These are phyloP conservation scores for Thuja plicata DNA, from an alignment of 83 land plant genomes.

Conservation along the genomic window DNA sequence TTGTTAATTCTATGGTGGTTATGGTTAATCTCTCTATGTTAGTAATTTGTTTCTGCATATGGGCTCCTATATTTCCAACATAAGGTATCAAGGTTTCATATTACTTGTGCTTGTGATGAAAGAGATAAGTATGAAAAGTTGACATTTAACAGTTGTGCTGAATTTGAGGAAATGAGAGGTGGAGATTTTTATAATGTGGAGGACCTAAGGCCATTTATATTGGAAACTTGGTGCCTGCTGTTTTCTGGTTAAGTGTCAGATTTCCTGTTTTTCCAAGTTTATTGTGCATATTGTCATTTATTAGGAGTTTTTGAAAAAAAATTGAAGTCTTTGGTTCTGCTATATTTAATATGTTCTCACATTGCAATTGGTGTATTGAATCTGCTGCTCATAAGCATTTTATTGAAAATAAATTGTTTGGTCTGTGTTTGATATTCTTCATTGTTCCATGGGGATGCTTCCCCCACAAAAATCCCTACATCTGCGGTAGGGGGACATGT, in stretches of 20 bases:
- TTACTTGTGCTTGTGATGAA: no score
- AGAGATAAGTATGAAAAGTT: no score
- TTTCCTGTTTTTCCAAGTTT: background rate
- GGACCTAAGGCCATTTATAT: background rate
- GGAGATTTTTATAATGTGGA: background rate
- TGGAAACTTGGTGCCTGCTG: background rate
- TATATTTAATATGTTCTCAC: no score
- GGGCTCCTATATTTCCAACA: background rate
- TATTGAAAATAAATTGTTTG: background rate
- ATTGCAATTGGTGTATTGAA: no score
- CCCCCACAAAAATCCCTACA: no score
- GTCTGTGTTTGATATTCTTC: background rate
- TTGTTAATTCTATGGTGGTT: background rate
- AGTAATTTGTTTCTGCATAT: background rate
- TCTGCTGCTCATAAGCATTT: background rate
- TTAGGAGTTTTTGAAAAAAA: background rate
- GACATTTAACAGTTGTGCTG: no score
- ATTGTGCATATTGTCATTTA: background rate
- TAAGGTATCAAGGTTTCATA: background rate
- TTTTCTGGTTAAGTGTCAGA: background rate
- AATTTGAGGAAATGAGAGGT: no score
- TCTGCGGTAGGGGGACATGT: no score
- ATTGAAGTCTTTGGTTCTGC: no score
- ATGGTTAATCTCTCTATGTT: background rate
- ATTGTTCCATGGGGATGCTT: no score